Evolutionary conservation across 371 early-diverging fungal genomes (phyloP).

Genomic region (Mortierella sp.): DNA sequence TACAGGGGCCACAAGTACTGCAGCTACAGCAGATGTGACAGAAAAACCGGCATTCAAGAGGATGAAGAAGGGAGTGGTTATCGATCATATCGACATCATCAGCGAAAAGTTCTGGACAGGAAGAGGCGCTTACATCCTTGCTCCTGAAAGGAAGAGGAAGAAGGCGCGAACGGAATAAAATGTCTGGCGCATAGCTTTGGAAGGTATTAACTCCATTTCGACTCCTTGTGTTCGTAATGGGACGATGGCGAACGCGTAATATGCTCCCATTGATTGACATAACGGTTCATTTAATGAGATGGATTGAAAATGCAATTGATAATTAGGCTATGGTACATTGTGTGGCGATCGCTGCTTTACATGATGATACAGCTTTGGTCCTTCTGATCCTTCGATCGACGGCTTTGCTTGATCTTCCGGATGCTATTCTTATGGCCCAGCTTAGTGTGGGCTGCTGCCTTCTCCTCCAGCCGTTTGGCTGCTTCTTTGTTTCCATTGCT

Average conservation of each 20-base stretch:
- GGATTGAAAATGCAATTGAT: too few relatives aligned
- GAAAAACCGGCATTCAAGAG: constrained; percentile 48
- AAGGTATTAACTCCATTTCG: too few relatives aligned
- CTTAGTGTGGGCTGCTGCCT: constrained; percentile 3
- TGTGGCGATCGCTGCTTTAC: constrained; percentile 15
- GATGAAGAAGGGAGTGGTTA: constrained; percentile 60
- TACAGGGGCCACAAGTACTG: background rate
- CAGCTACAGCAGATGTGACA: background rate
- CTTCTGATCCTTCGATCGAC: constrained; percentile 10
- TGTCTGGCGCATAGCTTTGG: too few relatives aligned
- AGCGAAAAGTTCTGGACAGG: constrained; percentile 86
- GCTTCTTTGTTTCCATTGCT: constrained; percentile 68
- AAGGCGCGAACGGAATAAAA: background rate
- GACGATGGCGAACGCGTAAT: too few relatives aligned
- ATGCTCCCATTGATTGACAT: too few relatives aligned
- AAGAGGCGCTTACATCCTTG: constrained; percentile 45
- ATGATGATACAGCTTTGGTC: constrained; percentile 39
- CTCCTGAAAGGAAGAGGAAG: constrained; percentile 37
- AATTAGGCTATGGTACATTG: background rate
- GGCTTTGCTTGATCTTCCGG: constrained; percentile 27
- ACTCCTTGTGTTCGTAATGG: too few relatives aligned
- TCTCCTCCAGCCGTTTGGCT: constrained; percentile 55
- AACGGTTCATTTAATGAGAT: too few relatives aligned
- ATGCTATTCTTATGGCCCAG: constrained; percentile 31
- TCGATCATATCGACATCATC: constrained; percentile 87